phyloP scores from a whole-genome alignment of 306 rosid species.

The Trifolium repens region DNA sequence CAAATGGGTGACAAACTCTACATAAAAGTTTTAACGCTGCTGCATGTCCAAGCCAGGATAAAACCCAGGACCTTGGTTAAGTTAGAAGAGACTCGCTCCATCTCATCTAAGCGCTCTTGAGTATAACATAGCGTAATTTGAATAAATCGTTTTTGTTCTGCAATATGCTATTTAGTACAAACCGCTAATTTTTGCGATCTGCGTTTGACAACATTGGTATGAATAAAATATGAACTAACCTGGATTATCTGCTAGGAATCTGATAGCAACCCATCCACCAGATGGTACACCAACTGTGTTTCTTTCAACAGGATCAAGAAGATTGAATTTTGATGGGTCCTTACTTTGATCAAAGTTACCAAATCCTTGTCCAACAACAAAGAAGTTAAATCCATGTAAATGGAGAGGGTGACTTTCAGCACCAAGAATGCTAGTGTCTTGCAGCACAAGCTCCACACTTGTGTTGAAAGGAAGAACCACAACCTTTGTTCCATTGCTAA shows the following conservation, averaged over 20 bases:
- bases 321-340: slow-evolving; percentile 57
- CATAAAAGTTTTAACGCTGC: too few species aligned
- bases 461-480: slow-evolving; percentile 62
- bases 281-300: slow-evolving; percentile 30
- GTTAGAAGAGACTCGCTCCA: too few species aligned
- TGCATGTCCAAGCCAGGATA: too few species aligned
- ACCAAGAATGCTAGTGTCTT: slow-evolving; percentile 68
- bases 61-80: too few species aligned
- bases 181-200: background rate
- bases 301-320: slow-evolving; percentile 60
- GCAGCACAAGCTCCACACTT: slow-evolving; percentile 65
- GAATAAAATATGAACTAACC: slow-evolving; percentile 46
- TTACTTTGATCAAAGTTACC: slow-evolving; percentile 61
- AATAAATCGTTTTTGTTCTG: too few species aligned
- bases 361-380: slow-evolving; percentile 73
- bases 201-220: background rate
- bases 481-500: slow-evolving; percentile 64
- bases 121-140: too few species aligned
- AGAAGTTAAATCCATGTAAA: slow-evolving; percentile 75
- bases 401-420: slow-evolving; percentile 74
- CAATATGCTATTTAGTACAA: too few species aligned
- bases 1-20: too few species aligned
- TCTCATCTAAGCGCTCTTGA: too few species aligned
- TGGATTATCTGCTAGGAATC: slow-evolving; percentile 68
- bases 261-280: slow-evolving; percentile 32